Conservation (phyloP, 2,329 filamentous ascomycete species). For the Phialophora macrospora region DNA sequence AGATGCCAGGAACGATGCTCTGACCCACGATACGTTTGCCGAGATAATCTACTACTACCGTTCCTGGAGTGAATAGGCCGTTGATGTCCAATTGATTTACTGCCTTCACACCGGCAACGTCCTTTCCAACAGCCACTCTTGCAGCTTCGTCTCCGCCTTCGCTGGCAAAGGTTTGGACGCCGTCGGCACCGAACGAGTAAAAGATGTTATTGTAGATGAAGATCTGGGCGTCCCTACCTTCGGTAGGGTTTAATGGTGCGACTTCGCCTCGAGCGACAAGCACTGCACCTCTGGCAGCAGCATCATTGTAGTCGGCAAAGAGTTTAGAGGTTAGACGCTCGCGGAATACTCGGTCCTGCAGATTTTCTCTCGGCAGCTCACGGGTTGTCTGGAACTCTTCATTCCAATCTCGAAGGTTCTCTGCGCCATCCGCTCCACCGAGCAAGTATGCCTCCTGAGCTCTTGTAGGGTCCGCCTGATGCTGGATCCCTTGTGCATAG, state of each 20-base stretch:
- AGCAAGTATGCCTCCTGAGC: constrained; percentile 93
- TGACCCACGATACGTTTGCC: constrained; percentile 97
- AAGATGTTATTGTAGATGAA: constrained; percentile 99
- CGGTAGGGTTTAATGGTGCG: constrained; percentile 90
- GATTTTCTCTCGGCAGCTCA: constrained; percentile 88
- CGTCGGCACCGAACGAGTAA: constrained; percentile 97
- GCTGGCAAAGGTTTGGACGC: constrained; percentile 93
- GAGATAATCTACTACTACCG: constrained; percentile 93
- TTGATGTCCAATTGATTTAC: constrained; percentile 98
- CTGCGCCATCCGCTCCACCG: constrained; percentile 87
- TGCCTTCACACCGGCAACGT: constrained; percentile 88
- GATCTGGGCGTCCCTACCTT: constrained; percentile 90
- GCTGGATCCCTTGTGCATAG: constrained; percentile 65
- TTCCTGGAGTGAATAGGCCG: constrained; percentile 91
- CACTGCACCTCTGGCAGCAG: constrained; percentile 87
- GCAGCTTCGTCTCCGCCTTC: constrained; percentile 97
- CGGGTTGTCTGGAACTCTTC: constrained; percentile 97
- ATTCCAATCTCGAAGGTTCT: constrained; percentile 97
- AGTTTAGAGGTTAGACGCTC: constrained; percentile 93
- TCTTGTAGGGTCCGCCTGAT: constrained; percentile 82
- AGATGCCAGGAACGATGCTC: constrained; percentile 97
- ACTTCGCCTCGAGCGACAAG: constrained; percentile 92
- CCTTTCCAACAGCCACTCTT: constrained; percentile 92
- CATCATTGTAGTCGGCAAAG: constrained; percentile 97
- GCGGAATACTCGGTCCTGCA: constrained; percentile 94